Evolutionary conservation across 768 basidiomycete genomes (phyloP), one percentile per base, ranked within the genome.

Genomic region (Mycena kentingensis): DNA sequence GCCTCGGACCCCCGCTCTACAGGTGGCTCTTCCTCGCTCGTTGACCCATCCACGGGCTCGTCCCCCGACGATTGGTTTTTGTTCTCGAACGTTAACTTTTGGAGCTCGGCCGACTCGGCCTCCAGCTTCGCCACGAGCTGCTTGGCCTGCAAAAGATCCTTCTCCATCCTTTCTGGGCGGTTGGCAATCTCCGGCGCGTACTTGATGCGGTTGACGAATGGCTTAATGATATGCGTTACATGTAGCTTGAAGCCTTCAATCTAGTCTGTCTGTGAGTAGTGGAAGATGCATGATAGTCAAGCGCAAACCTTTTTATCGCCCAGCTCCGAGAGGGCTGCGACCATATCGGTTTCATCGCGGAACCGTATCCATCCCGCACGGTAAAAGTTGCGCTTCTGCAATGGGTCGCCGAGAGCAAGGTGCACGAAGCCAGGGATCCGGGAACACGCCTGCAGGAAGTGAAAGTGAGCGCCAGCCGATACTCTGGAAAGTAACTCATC

Each of bases 171-270:
- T 21, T 90, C 88, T 16, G 90, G 87, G 49, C 81, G 80, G 67
- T 85, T 90, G 19, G 92, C 85, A 19, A 88, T 80, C 62, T 92
- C 85, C 21, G 95, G 93, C 4, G 95, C 82, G 62, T 83, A 84
- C 41, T 93, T 87, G 51, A 91, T 73, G 58, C 86, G 79, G 63
- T 87, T 88, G 51, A 84, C 79, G 71, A 89, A 90, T 26, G 91
- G 87, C 57, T 82, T 85, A 42, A 80, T 75, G 64, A 84, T 89
- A 66, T 90, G 91, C 28, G 88, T 83, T 62, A 94, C 88, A 69
- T 96, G 93, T 45, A 97, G 76, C 64, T 93, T 95, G 77, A 98
- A 97, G 50, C 88, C 90, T 67, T 95, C 92, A 65, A 98, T 91
- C 94, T 97, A 51, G 38, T 38, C 38, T 46, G 49, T 48, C 53